These are phyloP conservation scores for Leishmania arabica DNA, from an alignment of 208 protist species.

Conservation along the genomic window DNA sequence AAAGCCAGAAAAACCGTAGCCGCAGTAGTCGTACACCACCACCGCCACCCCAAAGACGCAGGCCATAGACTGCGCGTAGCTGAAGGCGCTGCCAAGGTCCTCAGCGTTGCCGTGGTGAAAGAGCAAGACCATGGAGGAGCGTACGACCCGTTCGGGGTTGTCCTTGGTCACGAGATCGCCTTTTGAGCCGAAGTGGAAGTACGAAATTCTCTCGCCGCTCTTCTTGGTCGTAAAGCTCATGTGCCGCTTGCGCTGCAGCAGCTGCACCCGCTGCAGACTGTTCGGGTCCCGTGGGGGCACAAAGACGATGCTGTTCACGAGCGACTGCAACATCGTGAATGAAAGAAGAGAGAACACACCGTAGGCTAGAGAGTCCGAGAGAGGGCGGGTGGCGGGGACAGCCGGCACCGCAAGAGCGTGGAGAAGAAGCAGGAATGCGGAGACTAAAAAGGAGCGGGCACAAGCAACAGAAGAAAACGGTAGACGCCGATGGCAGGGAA, in stretches of 20 bases:
- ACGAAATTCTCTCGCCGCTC: constrained; percentile 29
- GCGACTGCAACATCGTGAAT: constrained; percentile 12
- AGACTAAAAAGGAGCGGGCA: background rate
- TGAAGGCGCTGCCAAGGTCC: constrained; percentile 48
- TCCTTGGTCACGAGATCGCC: constrained; percentile 2
- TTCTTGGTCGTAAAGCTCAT: constrained; percentile 41
- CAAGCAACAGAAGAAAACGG: background rate
- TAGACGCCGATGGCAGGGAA: background rate
- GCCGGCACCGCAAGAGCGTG: background rate
- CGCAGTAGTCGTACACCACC: constrained; percentile 81
- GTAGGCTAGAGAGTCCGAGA: background rate
- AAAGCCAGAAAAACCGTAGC: constrained; percentile 69
- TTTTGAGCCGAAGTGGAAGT: constrained; percentile 27
- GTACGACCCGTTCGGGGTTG: background rate
- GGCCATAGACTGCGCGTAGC: constrained; percentile 32
- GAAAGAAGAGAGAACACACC: constrained; percentile 3
- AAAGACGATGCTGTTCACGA: constrained; percentile 67
- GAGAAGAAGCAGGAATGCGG: background rate
- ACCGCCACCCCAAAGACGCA: constrained; percentile 36
- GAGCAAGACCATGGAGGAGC: constrained; percentile 43
- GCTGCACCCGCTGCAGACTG: constrained; percentile 34
- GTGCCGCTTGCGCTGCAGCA: constrained; percentile 34
- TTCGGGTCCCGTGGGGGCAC: constrained; percentile 40
- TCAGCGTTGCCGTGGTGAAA: constrained; percentile 85
- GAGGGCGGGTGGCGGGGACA: background rate